Evolutionary conservation across 2,329 filamentous ascomycete genomes (phyloP).

Genomic region (Pyrenophora tritici-repentis): DNA sequence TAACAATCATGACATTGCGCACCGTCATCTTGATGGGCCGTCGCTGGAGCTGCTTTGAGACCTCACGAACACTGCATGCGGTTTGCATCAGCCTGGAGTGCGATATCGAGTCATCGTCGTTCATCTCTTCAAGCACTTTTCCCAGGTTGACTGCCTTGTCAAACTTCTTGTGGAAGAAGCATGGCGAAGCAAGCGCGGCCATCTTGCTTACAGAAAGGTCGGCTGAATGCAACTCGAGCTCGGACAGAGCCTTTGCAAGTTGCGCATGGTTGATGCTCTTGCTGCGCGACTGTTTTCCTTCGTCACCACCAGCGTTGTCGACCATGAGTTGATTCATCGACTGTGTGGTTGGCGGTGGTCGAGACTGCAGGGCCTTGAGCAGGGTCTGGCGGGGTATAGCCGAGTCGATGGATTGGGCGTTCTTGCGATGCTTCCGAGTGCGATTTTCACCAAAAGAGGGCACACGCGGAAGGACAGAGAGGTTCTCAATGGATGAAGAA

Average conservation of each 20-base stretch:
- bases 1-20: slow-evolving; percentile 96
- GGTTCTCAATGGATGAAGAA: slow-evolving; percentile 44
- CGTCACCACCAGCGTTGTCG: slow-evolving; percentile 44
- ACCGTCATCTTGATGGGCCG: slow-evolving; percentile 91
- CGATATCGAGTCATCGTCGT: slow-evolving; percentile 83
- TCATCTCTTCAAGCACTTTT: slow-evolving; percentile 92
- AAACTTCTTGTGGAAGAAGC: slow-evolving; percentile 97
- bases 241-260: slow-evolving; percentile 64
- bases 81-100: slow-evolving; percentile 95
- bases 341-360: slow-evolving; percentile 58
- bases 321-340: slow-evolving; percentile 67
- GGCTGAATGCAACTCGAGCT: slow-evolving; percentile 54
- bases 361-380: slow-evolving; percentile 78
- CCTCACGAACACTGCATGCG: slow-evolving; percentile 90
- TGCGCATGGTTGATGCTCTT: slow-evolving; percentile 55
- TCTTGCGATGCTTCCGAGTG: slow-evolving; percentile 45
- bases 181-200: slow-evolving; percentile 82
- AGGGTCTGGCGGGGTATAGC: slow-evolving; percentile 76
- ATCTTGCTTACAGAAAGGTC: slow-evolving; percentile 55
- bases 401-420: slow-evolving; percentile 63
- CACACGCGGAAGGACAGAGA: slow-evolving; percentile 39
- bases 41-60: slow-evolving; percentile 91
- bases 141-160: slow-evolving; percentile 95
- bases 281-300: slow-evolving; percentile 32
- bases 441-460: slow-evolving; percentile 47